Conservation (phyloP, 1,139 yeast genomes). For the Protomyces lactucae-debilis region DNA sequence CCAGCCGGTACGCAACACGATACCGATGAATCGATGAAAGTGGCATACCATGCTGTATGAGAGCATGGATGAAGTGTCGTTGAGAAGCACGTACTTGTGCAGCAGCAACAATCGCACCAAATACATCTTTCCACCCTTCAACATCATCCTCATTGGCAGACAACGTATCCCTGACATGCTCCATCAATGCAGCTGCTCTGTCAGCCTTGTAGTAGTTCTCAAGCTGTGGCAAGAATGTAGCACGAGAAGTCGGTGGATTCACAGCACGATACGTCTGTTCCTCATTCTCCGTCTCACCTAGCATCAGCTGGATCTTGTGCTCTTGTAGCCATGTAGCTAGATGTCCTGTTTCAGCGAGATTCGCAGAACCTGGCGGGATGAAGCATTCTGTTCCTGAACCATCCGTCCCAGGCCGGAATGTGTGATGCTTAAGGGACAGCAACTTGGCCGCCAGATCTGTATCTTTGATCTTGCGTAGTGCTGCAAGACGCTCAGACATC, state of each 20-base stretch:
- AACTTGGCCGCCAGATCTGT: slow-evolving; percentile 37
- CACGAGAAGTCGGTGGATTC: slow-evolving; percentile 53
- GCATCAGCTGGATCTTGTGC: slow-evolving; percentile 37
- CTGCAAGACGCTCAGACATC: slow-evolving; percentile 34
- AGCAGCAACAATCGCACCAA: slow-evolving; percentile 43
- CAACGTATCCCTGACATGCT: slow-evolving; percentile 36
- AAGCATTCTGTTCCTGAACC: slow-evolving; percentile 35
- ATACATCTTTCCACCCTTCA: slow-evolving; percentile 34
- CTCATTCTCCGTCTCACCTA: slow-evolving; percentile 45
- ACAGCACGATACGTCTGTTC: slow-evolving; percentile 39
- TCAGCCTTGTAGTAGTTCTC: slow-evolving; percentile 42
- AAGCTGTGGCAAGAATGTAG: slow-evolving; percentile 52
- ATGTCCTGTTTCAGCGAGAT: slow-evolving; percentile 40
- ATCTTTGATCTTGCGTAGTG: slow-evolving; percentile 35
- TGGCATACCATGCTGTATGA: slow-evolving; percentile 38
- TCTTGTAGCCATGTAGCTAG: slow-evolving; percentile 37
- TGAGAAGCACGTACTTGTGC: slow-evolving; percentile 44
- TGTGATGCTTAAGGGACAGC: slow-evolving; percentile 39
- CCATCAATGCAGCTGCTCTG: slow-evolving; percentile 38
- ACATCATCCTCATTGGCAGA: slow-evolving; percentile 28
- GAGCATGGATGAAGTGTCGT: slow-evolving; percentile 40
- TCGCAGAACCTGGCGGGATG: slow-evolving; percentile 37
- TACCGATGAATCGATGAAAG: slow-evolving; percentile 38
- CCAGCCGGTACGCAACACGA: slow-evolving; percentile 39
- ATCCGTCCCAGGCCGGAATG: slow-evolving; percentile 45